These are phyloP conservation scores for Fusarium subglutinans DNA, from an alignment of 2,329 filamentous ascomycete species.

Conservation along the genomic window DNA sequence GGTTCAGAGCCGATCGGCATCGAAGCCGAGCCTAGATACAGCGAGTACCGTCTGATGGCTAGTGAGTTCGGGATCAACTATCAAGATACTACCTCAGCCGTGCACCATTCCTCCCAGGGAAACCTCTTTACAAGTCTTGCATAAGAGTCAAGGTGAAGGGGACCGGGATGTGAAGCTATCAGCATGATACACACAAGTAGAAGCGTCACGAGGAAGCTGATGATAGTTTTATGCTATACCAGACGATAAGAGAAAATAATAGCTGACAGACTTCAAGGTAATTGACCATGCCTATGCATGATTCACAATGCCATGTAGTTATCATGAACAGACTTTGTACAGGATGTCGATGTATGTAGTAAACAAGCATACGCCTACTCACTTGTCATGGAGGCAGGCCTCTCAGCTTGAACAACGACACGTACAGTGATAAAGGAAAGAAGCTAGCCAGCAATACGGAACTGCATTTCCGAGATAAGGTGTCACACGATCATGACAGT, in stretches of 20 bases:
- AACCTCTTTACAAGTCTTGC: conserved; percentile 15
- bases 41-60: not conserved
- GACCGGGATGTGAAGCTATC: not conserved
- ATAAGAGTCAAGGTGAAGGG: not conserved
- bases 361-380: not conserved
- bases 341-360: not conserved
- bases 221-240: not conserved
- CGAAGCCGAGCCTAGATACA: conserved; percentile 2
- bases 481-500: not conserved
- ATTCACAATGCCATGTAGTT: not conserved
- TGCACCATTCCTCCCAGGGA: conserved; percentile 3
- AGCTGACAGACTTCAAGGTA: not conserved
- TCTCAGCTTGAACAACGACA: not conserved
- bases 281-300: not conserved
- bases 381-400: not conserved
- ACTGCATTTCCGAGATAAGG: not conserved
- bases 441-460: not conserved
- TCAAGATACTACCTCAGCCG: not conserved
- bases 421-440: not conserved
- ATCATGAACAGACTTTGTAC: not conserved
- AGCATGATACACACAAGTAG: not conserved
- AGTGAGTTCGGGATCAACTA: not conserved
- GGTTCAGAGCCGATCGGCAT: conserved; percentile 6
- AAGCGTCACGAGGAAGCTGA: not conserved
- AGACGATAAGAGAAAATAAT: not conserved